A percentile compares a stretch with the other conserved stretches of the same genome.
These are phyloP conservation scores for Phytophthora podocarpi DNA, from an alignment of 352 stramenopile species.

Conservation along the genomic window DNA sequence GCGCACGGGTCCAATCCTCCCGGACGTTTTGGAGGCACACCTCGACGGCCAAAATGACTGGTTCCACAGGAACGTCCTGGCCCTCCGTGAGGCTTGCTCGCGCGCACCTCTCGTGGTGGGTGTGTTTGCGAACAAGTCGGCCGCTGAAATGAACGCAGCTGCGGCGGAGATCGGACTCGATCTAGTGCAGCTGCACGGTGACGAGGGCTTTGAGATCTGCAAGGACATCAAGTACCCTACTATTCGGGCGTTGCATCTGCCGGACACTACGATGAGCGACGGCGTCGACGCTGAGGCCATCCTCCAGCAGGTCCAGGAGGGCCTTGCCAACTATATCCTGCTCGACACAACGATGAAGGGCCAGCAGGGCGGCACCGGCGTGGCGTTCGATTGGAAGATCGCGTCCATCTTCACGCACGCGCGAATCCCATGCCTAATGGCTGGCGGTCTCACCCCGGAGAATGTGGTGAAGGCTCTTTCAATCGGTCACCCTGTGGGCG, in stretches of 20 bases:
- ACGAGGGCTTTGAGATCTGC: conserved; percentile 93
- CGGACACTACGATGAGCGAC: conserved; percentile 78
- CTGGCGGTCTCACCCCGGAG: conserved; percentile 93
- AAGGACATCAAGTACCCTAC: conserved; percentile 88
- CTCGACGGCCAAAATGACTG: conserved; percentile 58
- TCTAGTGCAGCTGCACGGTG: conserved; percentile 97
- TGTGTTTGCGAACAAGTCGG: conserved; percentile 97
- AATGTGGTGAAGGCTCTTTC: conserved; percentile 94
- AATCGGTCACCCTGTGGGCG: conserved; percentile 83
- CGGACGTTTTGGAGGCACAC: conserved; percentile 43
- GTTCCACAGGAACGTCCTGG: conserved; percentile 80
- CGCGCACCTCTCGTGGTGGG: conserved; percentile 91
- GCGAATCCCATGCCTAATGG: conserved; percentile 96
- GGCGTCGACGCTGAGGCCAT: conserved; percentile 78
- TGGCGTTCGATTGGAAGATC: conserved; percentile 97
- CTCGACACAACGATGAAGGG: conserved; percentile 97
- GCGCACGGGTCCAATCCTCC: conserved; percentile 68
- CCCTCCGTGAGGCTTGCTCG: conserved; percentile 66
- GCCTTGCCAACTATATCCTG: conserved; percentile 90
- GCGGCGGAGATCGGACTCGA: conserved; percentile 93
- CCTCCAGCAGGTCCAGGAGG: conserved; percentile 63
- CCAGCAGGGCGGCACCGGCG: conserved; percentile 91
- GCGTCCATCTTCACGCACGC: conserved; percentile 88
- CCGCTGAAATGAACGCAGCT: conserved; percentile 91
- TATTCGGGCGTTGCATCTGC: conserved; percentile 94